Base-by-base conservation (phyloP, 257 asterid genomes). In the Capsicum pubescens region DNA sequence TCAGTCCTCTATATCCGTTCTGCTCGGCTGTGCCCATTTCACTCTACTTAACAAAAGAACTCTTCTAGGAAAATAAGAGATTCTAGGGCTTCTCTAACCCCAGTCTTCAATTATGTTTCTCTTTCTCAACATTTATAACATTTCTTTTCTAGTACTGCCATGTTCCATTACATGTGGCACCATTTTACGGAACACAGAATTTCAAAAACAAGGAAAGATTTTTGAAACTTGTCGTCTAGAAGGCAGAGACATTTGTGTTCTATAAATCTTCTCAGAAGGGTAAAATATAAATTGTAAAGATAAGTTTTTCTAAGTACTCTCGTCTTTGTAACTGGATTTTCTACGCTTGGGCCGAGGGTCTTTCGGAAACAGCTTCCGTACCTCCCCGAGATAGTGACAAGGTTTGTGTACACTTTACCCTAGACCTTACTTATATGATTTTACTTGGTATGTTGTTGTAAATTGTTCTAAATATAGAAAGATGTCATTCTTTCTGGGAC, bases 231-330 rank as follows among this genome's bases (percentile, higher is more conserved):
- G 46, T 66, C 46, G 46, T 32, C 71, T 35, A 32, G 11, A 26
- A 26, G 71, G 46, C 71, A 64, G 26, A 66, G 71, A 32, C n/a
- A 66, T 66, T 66, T 66, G 71, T 66, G 17, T 66, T 46, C 71
- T 26, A 32, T 66, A 66, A 32, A 32, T 66, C 71, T 63, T 26
- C 10, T 32, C 71, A 66, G 6, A 26, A 32, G 44, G 44, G 42
- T 64, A 64, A 64, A 64, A 11, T 21, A 6, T 21, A 6, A 12
- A 64, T 64, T 64, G 26, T 66, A 66, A 6, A 66, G 71, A n/a
- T 66, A 66, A 1, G 1, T 26, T 26, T 26, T 26, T 26, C 32
- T 26, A 26, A 26, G 32, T 26, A 26, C 2, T 26, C 2, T 26
- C 32, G 1, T 26, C 32, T 26, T 26, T 26, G 32, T 26, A 26